These are phyloP conservation scores for Phytophthora quininea DNA, from an alignment of 352 stramenopile genomes.

Conservation along the genomic window DNA sequence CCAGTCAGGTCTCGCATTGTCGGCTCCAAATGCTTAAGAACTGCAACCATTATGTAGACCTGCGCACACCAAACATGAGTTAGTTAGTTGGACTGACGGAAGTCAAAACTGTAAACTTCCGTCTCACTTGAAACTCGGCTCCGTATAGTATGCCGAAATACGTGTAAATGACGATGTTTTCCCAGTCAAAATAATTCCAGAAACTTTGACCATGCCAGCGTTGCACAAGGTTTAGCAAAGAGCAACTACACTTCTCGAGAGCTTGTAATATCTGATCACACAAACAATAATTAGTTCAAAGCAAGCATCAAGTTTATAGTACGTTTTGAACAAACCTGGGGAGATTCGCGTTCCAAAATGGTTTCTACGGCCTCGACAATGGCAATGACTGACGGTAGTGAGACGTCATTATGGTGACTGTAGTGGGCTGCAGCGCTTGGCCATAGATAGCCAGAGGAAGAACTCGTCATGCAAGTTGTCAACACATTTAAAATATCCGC, in stretches of 20 bases:
- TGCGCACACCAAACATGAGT: conserved; percentile 11
- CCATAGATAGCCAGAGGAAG: conserved; percentile 46
- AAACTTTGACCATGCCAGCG: conserved; percentile 66
- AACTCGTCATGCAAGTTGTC: conserved; percentile 27
- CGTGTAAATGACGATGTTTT: conserved; percentile 54
- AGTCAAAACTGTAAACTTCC: not conserved
- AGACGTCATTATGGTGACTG: not conserved
- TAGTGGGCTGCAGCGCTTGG: conserved; percentile 3
- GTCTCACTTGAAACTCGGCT: conserved; percentile 60
- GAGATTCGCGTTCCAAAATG: conserved; percentile 55
- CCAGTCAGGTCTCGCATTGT: conserved; percentile 39
- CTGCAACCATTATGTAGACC: conserved; percentile 57
- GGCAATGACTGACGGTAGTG: not conserved
- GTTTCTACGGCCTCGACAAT: conserved; percentile 52
- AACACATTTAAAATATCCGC: conserved; percentile 47
- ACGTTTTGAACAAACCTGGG: conserved; percentile 39
- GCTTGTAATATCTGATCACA: conserved; percentile 42
- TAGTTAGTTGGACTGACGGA: no score
- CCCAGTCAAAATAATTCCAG: conserved; percentile 79
- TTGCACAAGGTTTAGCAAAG: conserved; percentile 45
- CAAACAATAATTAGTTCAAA: conserved; percentile 7
- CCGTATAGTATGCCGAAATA: conserved; percentile 67
- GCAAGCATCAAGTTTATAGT: not conserved
- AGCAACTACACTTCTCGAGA: conserved; percentile 54
- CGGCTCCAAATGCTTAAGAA: conserved; percentile 56